Evolutionary conservation across 148 eudicot species (phyloP).

Genomic region (Rhododendron griersonianum): DNA sequence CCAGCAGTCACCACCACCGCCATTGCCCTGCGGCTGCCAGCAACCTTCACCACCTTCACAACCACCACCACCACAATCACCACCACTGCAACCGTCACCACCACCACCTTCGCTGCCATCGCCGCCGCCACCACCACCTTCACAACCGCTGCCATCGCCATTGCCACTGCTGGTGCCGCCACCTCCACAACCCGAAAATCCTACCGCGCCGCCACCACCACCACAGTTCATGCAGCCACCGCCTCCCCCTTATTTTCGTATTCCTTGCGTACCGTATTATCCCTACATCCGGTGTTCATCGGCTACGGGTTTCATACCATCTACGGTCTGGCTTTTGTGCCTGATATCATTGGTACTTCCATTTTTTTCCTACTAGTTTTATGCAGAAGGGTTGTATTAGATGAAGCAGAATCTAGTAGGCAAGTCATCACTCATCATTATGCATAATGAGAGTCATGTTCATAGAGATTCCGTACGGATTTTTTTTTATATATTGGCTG

Average conservation of each 20-base stretch:
- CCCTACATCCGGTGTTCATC: neutral
- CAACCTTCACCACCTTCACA: no score
- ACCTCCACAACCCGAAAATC: neutral
- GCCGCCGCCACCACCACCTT: no score
- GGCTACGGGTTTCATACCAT: neutral
- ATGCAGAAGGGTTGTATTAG: neutral
- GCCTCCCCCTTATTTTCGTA: neutral
- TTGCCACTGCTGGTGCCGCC: neutral
- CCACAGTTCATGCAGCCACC: neutral
- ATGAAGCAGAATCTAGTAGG: neutral
- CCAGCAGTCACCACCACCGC: neutral
- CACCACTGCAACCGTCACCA: neutral
- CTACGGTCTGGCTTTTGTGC: neutral
- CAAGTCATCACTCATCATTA: neutral
- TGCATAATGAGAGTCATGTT: neutral
- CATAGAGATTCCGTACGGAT: neutral
- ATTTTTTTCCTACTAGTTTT: neutral
- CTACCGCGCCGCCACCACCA: neutral
- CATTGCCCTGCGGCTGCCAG: neutral
- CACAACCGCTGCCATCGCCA: no score
- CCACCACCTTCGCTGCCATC: neutral
- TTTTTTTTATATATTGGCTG: neutral
- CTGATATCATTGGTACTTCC: neutral
- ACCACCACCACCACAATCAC: neutral
- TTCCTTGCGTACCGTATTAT: neutral